phyloP scores from a whole-genome alignment of 2,329 filamentous ascomycete species.

The Hypoxylon sp. region DNA sequence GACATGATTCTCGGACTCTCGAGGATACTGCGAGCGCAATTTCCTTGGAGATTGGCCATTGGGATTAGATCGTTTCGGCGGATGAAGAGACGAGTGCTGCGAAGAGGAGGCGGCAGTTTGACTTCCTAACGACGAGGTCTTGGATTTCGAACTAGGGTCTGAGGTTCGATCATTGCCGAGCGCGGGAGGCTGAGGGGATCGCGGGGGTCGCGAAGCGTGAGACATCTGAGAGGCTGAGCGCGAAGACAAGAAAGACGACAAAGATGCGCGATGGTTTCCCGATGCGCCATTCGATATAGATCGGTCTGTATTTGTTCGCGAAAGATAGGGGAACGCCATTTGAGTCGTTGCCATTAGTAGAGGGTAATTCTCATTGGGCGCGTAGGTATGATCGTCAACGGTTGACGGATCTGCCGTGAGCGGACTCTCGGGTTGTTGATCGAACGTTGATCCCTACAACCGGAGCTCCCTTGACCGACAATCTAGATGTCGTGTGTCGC shows the following conservation, averaged over 20 bases:
- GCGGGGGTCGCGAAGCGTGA: constrained; percentile 60
- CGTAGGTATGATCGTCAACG: constrained; percentile 37
- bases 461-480: constrained; percentile 14
- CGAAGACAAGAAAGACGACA: constrained; percentile 70
- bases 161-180: constrained; percentile 65
- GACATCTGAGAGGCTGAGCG: constrained; percentile 67
- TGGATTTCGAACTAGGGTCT: constrained; percentile 67
- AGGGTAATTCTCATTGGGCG: constrained; percentile 24
- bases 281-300: constrained; percentile 46
- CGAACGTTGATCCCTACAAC: constrained; percentile 21
- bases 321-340: constrained; percentile 54
- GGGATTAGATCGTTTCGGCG: constrained; percentile 59
- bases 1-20: constrained; percentile 90
- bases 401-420: constrained; percentile 26
- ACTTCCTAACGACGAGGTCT: constrained; percentile 61
- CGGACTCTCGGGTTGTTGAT: constrained; percentile 14
- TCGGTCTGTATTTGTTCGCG: constrained; percentile 51
- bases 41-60: constrained; percentile 62
- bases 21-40: constrained; percentile 78
- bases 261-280: constrained; percentile 60
- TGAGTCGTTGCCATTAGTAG: constrained; percentile 51
- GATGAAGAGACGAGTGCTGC: constrained; percentile 68
- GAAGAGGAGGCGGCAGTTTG: constrained; percentile 62
- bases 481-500: constrained; percentile 1
- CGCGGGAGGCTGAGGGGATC: constrained; percentile 62